Evolutionary conservation across 805 yeast genomes (phyloP).

Genomic region (Metschnikowia arizonensis): DNA sequence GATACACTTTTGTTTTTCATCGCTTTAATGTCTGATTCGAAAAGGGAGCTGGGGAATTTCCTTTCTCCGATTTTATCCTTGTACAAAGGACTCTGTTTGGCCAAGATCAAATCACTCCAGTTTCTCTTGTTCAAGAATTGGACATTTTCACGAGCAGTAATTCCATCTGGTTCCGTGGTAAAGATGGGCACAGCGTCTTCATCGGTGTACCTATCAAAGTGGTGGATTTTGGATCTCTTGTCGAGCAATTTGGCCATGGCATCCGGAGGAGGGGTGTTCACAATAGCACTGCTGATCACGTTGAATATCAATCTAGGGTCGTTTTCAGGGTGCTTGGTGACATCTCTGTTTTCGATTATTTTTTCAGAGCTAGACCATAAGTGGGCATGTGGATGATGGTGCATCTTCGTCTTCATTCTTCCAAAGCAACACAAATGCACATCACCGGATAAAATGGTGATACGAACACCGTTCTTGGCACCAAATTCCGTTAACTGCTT

Average conservation of each 20-base stretch:
- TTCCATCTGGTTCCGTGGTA: slow-evolving; percentile 52
- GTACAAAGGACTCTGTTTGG: slow-evolving; percentile 29
- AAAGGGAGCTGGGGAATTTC: slow-evolving; percentile 43
- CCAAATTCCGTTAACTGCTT: slow-evolving; percentile 63
- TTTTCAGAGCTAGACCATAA: slow-evolving; percentile 27
- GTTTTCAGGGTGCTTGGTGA: slow-evolving; percentile 49
- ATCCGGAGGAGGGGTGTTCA: slow-evolving; percentile 90
- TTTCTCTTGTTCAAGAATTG: slow-evolving; percentile 64
- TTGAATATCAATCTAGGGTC: slow-evolving; percentile 80
- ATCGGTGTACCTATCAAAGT: slow-evolving; percentile 57
- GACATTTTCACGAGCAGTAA: slow-evolving; percentile 38
- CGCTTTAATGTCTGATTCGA: slow-evolving; percentile 13
- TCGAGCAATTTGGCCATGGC: slow-evolving; percentile 74
- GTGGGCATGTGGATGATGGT: slow-evolving; percentile 38
- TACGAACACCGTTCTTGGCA: slow-evolving; percentile 56
- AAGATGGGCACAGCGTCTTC: slow-evolving; percentile 83
- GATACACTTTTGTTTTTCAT: slow-evolving; percentile 10
- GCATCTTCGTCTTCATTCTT: slow-evolving; percentile 57
- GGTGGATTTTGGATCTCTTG: slow-evolving; percentile 65
- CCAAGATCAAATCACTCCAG: slow-evolving; percentile 66
- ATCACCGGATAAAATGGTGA: slow-evolving; percentile 88
- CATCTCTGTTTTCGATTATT: slow-evolving; percentile 36
- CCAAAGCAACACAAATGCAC: slow-evolving; percentile 89
- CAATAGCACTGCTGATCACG: slow-evolving; percentile 84
- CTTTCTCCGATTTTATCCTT: slow-evolving; percentile 17